Evolutionary conservation across 805 yeast species (phyloP).

Genomic region (Teunomyces cretensis): DNA sequence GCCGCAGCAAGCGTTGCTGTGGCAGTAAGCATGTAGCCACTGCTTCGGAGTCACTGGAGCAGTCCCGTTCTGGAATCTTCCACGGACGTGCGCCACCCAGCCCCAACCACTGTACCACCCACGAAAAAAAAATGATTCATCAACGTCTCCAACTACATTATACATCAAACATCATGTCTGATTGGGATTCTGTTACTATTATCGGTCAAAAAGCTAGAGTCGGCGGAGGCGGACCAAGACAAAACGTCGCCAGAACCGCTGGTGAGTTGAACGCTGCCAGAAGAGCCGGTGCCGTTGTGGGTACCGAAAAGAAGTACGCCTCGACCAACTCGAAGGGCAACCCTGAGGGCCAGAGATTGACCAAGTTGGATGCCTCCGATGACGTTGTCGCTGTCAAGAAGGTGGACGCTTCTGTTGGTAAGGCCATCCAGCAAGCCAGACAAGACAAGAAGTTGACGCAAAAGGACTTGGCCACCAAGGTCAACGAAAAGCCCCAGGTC

Average conservation of each 20-base stretch:
- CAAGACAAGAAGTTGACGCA: slow-evolving; percentile 87
- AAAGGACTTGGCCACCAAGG: slow-evolving; percentile 92
- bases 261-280: slow-evolving; percentile 89
- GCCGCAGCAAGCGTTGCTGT: too few species aligned
- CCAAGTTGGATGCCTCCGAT: slow-evolving; percentile 90
- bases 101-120: background rate
- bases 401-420: slow-evolving; percentile 80
- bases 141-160: background rate
- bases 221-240: slow-evolving; percentile 87
- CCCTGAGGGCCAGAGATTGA: slow-evolving; percentile 91
- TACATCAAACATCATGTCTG: slow-evolving; percentile 42
- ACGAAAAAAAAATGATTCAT: slow-evolving; percentile 2
- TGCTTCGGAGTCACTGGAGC: background rate
- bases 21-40: too few species aligned
- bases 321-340: slow-evolving; percentile 56
- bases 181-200: slow-evolving; percentile 90
- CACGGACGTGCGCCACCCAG: slow-evolving; percentile 4
- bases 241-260: slow-evolving; percentile 74
- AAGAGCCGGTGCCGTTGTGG: slow-evolving; percentile 83
- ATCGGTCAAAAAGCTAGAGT: slow-evolving; percentile 88
- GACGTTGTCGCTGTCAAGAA: slow-evolving; percentile 93
- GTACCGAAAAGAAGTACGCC: slow-evolving; percentile 92
- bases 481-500: slow-evolving; percentile 94
- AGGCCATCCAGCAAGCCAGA: slow-evolving; percentile 81
- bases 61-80: background rate